Evolutionary conservation across 352 stramenopile species (phyloP).

Genomic region (Globisporangium rhizosaccharum): DNA sequence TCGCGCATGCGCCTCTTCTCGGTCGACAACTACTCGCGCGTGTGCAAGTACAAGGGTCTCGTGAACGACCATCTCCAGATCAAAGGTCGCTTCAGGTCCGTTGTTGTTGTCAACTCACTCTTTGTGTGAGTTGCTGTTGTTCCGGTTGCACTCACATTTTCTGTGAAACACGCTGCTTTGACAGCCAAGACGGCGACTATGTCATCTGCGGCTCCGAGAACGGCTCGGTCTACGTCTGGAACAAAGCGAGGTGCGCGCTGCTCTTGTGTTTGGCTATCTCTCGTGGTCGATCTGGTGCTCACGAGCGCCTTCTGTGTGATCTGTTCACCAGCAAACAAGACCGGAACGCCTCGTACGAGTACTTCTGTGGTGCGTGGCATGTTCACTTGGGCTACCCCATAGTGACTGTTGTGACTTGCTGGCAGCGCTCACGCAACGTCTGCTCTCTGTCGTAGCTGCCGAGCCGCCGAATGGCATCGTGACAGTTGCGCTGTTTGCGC

Average conservation of each 20-base stretch:
- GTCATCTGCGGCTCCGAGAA: slow-evolving; percentile 87
- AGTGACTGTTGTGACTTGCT: not conserved
- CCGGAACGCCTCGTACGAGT: slow-evolving; percentile 76
- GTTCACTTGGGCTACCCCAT: too few relatives aligned
- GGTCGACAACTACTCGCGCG: slow-evolving; percentile 88
- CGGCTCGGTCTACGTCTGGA: slow-evolving; percentile 83
- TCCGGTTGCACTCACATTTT: not conserved
- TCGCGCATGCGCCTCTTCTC: slow-evolving; percentile 86
- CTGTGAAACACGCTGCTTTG: not conserved
- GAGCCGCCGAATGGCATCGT: slow-evolving; percentile 71
- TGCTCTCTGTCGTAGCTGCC: slow-evolving; percentile 27
- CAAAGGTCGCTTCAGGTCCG: slow-evolving; percentile 76
- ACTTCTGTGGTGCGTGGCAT: slow-evolving; percentile 31
- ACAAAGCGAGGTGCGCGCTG: slow-evolving; percentile 49
- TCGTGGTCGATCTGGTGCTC: slow-evolving; percentile 2
- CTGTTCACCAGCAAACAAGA: slow-evolving; percentile 60
- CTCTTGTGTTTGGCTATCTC: not conserved
- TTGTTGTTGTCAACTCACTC: not conserved
- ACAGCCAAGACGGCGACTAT: slow-evolving; percentile 74
- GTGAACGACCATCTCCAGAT: slow-evolving; percentile 86
- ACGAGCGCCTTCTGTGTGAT: slow-evolving; percentile 31
- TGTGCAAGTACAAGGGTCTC: slow-evolving; percentile 91
- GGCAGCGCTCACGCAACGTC: not conserved
- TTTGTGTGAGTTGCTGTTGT: not conserved
- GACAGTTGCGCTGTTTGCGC: slow-evolving; percentile 74